Conservation (phyloP, 2,329 filamentous ascomycete genomes). For the Paraconiothyrium brasiliense region DNA sequence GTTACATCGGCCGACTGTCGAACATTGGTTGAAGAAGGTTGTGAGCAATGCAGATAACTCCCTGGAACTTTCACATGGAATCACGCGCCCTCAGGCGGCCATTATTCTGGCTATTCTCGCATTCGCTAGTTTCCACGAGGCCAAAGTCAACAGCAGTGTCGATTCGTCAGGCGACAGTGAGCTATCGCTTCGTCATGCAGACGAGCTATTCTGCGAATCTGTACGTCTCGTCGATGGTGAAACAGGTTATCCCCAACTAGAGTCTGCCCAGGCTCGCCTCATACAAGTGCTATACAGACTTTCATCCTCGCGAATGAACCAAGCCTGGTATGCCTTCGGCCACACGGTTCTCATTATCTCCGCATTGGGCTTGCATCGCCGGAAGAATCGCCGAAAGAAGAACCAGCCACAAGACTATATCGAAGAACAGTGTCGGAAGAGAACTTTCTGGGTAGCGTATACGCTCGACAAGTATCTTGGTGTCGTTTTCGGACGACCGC, state of each 20-base stretch:
- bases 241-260: constrained; percentile 61
- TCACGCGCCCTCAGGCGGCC: constrained; percentile 58
- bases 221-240: constrained; percentile 55
- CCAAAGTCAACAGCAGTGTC: constrained; percentile 45
- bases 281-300: constrained; percentile 67
- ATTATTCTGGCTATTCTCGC: constrained; percentile 52
- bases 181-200: constrained; percentile 39
- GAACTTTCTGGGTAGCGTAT: constrained; percentile 71
- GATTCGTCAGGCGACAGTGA: constrained; percentile 38
- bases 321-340: constrained; percentile 68
- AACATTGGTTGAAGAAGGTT: constrained; percentile 53
- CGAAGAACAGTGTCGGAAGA: constrained; percentile 62
- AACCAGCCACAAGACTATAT: constrained; percentile 52
- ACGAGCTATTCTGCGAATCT: constrained; percentile 53
- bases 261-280: constrained; percentile 65
- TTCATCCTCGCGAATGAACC: constrained; percentile 66
- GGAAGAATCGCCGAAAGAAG: constrained; percentile 42
- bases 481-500: constrained; percentile 67
- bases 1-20: constrained; percentile 62
- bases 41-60: constrained; percentile 22
- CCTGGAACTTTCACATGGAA: constrained; percentile 48
- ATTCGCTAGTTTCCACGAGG: constrained; percentile 58
- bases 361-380: constrained; percentile 53
- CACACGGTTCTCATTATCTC: constrained; percentile 63
- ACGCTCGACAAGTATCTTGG: constrained; percentile 69